Conservation (phyloP, 129 eudicot species). For the Flaveria brownii region DNA sequence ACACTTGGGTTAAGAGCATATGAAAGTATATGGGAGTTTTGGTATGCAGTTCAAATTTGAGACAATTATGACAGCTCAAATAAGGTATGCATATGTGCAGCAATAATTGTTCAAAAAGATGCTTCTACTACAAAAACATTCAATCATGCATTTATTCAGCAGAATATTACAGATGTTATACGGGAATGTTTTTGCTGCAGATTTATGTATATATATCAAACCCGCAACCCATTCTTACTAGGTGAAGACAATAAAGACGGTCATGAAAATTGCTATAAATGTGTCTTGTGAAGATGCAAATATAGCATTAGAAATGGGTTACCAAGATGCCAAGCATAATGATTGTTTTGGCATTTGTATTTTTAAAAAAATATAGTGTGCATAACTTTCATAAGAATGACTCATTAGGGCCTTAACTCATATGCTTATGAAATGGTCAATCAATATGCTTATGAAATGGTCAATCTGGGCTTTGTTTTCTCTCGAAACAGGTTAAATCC, state of each 20-base stretch:
- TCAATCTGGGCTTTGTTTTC: neutral
- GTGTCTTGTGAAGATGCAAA: neutral
- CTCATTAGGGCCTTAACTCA: neutral
- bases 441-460: neutral
- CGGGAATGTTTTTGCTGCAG: neutral
- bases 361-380: neutral
- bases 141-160: neutral
- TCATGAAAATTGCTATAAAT: neutral
- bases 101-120: slow-evolving; percentile 34
- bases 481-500: neutral
- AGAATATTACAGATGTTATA: neutral
- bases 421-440: neutral
- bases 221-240: neutral
- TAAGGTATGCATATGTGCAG: slow-evolving; percentile 22
- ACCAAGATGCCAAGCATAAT: neutral
- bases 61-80: slow-evolving; percentile 33
- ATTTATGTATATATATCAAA: neutral
- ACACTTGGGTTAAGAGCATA: slow-evolving; percentile 20
- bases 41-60: slow-evolving; percentile 18
- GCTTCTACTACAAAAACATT: neutral
- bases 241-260: neutral
- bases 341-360: neutral
- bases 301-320: slow-evolving; percentile 15
- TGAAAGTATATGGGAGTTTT: slow-evolving; percentile 9
- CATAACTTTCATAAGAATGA: neutral